These are phyloP conservation scores for Microdochium nivale DNA, from an alignment of 2,329 filamentous ascomycete genomes.

Conservation along the genomic window DNA sequence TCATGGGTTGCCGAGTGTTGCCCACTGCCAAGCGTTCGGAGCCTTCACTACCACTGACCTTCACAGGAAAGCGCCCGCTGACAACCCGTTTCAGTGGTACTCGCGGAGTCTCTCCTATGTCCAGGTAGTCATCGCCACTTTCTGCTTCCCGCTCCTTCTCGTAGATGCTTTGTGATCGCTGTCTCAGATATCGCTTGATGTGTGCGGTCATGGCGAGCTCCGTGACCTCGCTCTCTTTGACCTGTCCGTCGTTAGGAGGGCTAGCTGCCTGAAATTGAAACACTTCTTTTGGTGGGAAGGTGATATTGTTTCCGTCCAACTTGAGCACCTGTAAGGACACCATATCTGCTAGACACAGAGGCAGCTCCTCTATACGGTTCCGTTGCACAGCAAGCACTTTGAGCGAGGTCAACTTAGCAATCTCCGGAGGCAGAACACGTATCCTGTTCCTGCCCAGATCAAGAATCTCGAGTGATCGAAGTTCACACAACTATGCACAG, in stretches of 20 bases:
- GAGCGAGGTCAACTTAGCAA: slow-evolving; percentile 71
- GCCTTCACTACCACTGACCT: slow-evolving; percentile 62
- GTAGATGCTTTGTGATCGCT: slow-evolving; percentile 35
- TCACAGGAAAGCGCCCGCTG: slow-evolving; percentile 59
- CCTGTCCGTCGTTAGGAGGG: slow-evolving; percentile 43
- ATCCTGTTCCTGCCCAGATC: slow-evolving; percentile 88
- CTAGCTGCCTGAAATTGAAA: slow-evolving; percentile 49
- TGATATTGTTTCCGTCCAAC: slow-evolving; percentile 79
- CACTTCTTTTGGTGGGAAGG: slow-evolving; percentile 66
- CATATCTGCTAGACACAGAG: slow-evolving; percentile 81
- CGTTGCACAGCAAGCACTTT: slow-evolving; percentile 84
- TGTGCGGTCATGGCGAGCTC: slow-evolving; percentile 51
- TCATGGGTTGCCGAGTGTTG: slow-evolving; percentile 60
- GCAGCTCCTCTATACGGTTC: slow-evolving; percentile 79
- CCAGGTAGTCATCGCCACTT: slow-evolving; percentile 55
- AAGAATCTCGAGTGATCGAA: slow-evolving; percentile 82
- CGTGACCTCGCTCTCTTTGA: slow-evolving; percentile 56
- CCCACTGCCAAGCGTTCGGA: slow-evolving; percentile 61
- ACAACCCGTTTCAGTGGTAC: slow-evolving; percentile 54
- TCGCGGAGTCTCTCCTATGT: slow-evolving; percentile 73
- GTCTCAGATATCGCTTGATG: slow-evolving; percentile 52
- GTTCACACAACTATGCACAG: slow-evolving; percentile 64
- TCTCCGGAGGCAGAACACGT: slow-evolving; percentile 65
- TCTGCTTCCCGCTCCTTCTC: slow-evolving; percentile 44
- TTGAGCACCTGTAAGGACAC: slow-evolving; percentile 81